Base-by-base conservation (phyloP, 345 rosid species). In the Carallia brachiata region DNA sequence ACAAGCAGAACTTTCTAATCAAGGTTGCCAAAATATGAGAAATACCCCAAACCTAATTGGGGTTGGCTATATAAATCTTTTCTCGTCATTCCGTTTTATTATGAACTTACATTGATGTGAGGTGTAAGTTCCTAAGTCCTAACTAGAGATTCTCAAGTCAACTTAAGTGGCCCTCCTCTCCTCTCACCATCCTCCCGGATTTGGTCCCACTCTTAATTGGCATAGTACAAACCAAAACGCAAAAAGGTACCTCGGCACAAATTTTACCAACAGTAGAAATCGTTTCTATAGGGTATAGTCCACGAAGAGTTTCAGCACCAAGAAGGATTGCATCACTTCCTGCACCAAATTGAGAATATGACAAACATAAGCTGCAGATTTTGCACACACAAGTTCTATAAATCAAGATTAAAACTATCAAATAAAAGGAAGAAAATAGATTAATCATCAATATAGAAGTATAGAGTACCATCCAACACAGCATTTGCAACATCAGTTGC, bases 401-500 rank as follows among this genome's bases (percentile, higher is more conserved):
- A 53, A 53, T 53, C 0, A 5, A 8, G 57, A 53, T 5, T 27
- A 53, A 23, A 53, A 53, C 4, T 8, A n/a, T 18, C 28, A 53
- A 53, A 53, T n/a, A 17, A 19, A 52, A 1, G 5, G 2, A 53
- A 18, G 19, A 23, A 53, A 5, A 60, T 6, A n/a, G n/a, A 52
- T 52, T 7, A 18, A 6, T 1, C 19, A 52, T 18, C 23, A 55
- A 18, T 68, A 53, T 18, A 9, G 5, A 44, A 63, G 16, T 37
- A 48, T 50, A 9, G 70, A 80, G n/a, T 69, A 92, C 97, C 97
- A 75, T 91, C 97, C 67, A 93, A 79, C 56, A 93, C 97, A 70
- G 97, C 97, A 84, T 93, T 93, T 52, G 98, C 98, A 72, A 89
- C 98, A 84, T 93, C 97, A 75, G 98, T 93, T 70, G 98, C 97